Evolutionary conservation across 148 eudicot genomes (phyloP).

Genomic region (Rhododendron williamsianum): DNA sequence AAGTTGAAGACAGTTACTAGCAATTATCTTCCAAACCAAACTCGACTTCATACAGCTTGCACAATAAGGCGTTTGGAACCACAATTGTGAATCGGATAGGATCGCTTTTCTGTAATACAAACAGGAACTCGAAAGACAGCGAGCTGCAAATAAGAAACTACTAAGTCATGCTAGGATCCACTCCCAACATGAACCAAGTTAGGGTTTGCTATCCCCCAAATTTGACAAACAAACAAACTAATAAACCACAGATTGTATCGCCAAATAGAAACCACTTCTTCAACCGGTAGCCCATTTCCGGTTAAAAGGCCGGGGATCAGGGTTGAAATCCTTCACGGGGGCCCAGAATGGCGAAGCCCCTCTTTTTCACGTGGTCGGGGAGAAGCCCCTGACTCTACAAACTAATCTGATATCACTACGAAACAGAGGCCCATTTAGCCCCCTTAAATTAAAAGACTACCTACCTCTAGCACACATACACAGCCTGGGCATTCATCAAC

Average conservation of each 20-base stretch:
- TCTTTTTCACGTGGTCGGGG: neutral
- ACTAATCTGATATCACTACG: slow-evolving; percentile 4
- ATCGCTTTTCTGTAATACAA: neutral
- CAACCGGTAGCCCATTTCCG: slow-evolving; percentile 4
- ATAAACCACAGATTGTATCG: neutral
- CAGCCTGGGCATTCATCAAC: slow-evolving; percentile 2
- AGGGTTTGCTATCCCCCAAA: slow-evolving; percentile 23
- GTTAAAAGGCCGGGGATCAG: slow-evolving; percentile 16
- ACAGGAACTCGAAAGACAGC: neutral
- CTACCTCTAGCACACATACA: neutral
- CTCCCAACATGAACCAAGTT: slow-evolving; percentile 23
- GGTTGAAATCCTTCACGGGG: slow-evolving; percentile 5
- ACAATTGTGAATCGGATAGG: neutral
- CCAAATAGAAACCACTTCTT: neutral
- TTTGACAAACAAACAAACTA: slow-evolving; percentile 14
- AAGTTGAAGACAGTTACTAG: no score
- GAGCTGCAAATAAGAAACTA: neutral
- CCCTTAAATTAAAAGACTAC: slow-evolving; percentile 12
- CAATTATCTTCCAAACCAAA: neutral
- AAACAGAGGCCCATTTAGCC: neutral
- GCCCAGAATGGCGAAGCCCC: neutral
- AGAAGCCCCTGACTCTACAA: slow-evolving; percentile 3
- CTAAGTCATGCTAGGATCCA: slow-evolving; percentile 22
- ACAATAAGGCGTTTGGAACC: neutral
- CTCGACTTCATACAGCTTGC: neutral